Percentiles rank a stretch among this genome's conserved stretches.
Evolutionary conservation across 495 filamentous ascomycete species (phyloP).

Genomic region (Bathelium albidoporum): DNA sequence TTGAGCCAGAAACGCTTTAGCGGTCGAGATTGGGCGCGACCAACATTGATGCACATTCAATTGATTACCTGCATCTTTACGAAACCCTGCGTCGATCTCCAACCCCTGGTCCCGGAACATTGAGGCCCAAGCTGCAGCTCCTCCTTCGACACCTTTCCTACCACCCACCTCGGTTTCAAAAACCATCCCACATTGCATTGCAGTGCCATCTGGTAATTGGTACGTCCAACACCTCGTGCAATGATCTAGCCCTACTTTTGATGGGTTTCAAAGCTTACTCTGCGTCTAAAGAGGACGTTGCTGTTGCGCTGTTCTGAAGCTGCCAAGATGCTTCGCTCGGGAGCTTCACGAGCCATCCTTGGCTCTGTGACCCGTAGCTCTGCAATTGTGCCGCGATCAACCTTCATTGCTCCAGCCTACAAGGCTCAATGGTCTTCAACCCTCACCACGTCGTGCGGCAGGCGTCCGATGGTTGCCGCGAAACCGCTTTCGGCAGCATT

Average conservation of each 20-base stretch:
- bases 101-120: not conserved
- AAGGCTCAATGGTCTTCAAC: slow-evolving; percentile 16
- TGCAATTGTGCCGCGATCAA: slow-evolving; percentile 8
- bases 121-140: not conserved
- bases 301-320: not conserved
- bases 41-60: not conserved
- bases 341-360: slow-evolving; percentile 23
- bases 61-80: not conserved
- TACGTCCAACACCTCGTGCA: not conserved
- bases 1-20: not conserved
- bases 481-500: slow-evolving; percentile 20
- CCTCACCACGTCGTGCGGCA: slow-evolving; percentile 13
- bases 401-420: slow-evolving; percentile 14
- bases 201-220: not conserved
- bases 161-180: not conserved
- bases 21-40: not conserved
- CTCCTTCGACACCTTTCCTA: not conserved
- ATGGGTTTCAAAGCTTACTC: not conserved
- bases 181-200: not conserved
- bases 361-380: slow-evolving; percentile 16
- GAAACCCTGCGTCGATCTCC: not conserved
- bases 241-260: not conserved
- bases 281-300: not conserved
- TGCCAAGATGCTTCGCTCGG: slow-evolving; percentile 28
- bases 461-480: slow-evolving; percentile 10